Conservation (phyloP, 2,329 filamentous ascomycete genomes). For the Metarhizium humberi region DNA sequence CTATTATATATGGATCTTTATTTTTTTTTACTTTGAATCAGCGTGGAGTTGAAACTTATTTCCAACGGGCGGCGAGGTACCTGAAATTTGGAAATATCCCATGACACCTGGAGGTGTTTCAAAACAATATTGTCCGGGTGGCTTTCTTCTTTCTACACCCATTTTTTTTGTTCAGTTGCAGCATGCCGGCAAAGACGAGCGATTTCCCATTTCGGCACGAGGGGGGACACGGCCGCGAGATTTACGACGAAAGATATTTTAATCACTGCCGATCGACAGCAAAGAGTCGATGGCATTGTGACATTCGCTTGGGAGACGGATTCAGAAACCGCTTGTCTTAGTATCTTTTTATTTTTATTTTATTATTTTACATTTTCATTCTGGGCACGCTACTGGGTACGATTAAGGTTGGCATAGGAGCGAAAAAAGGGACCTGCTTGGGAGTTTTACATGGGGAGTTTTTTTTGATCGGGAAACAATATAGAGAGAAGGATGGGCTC, state of each 20-base stretch:
- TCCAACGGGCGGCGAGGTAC: neutral
- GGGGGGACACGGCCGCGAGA: constrained; percentile 8
- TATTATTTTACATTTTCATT: neutral
- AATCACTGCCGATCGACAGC: constrained; percentile 1
- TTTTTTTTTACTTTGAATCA: constrained; percentile 1
- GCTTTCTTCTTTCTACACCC: neutral
- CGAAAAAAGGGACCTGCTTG: neutral
- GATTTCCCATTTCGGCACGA: constrained; percentile 2
- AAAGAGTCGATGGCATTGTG: neutral
- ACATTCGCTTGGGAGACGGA: constrained; percentile 5
- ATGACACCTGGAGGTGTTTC: neutral
- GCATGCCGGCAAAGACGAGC: neutral
- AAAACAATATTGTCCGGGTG: neutral
- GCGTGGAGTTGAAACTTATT: neutral
- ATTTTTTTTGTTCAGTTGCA: constrained; percentile 1
- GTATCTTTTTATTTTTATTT: neutral
- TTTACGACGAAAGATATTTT: constrained; percentile 7
- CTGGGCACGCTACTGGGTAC: neutral
- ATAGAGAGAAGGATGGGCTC: constrained; percentile 1
- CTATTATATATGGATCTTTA: neutral
- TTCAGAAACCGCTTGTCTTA: neutral
- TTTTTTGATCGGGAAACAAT: neutral
- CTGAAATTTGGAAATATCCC: neutral
- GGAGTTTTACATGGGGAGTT: neutral
- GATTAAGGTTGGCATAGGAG: neutral